phyloP scores from a whole-genome alignment of 768 basidiomycete genomes.

The Tulasnella sp. region DNA sequence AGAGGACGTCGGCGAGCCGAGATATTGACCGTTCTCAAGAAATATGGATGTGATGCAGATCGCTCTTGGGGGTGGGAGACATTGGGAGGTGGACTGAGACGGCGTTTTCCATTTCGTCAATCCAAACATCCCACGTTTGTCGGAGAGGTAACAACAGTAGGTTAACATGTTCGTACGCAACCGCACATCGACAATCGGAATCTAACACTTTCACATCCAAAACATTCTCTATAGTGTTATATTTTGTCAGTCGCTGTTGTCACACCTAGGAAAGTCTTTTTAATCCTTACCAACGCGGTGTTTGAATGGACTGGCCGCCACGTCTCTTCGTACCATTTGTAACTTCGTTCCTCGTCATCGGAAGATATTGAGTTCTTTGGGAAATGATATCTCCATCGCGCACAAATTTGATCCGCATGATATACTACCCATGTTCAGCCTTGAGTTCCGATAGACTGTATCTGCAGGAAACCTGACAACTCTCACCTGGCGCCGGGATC shows the following conservation, averaged over 20 bases:
- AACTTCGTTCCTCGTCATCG: neutral
- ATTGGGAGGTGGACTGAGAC: neutral
- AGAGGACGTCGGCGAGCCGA: neutral
- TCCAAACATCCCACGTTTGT: neutral
- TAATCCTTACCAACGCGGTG: neutral
- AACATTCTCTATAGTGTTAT: neutral
- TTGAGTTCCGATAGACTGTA: neutral
- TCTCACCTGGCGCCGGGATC: slow-evolving; percentile 58
- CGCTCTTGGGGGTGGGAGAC: neutral
- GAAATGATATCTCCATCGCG: slow-evolving; percentile 2
- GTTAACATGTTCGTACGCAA: neutral
- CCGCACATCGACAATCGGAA: neutral
- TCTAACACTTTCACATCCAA: neutral
- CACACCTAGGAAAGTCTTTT: neutral
- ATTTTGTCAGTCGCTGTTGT: neutral
- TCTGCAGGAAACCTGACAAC: neutral
- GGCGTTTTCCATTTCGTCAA: neutral
- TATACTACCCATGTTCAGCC: neutral
- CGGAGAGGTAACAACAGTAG: neutral
- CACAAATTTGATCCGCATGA: slow-evolving; percentile 1
- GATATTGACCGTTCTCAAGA: neutral
- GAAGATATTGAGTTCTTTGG: neutral
- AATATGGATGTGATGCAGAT: neutral
- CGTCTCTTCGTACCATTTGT: neutral
- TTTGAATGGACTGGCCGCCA: neutral